Percentiles rank a stretch among this genome's conserved stretches.
Evolutionary conservation across 177 flowering plant genomes (phyloP).

Genomic region (Vitis hybrid): DNA sequence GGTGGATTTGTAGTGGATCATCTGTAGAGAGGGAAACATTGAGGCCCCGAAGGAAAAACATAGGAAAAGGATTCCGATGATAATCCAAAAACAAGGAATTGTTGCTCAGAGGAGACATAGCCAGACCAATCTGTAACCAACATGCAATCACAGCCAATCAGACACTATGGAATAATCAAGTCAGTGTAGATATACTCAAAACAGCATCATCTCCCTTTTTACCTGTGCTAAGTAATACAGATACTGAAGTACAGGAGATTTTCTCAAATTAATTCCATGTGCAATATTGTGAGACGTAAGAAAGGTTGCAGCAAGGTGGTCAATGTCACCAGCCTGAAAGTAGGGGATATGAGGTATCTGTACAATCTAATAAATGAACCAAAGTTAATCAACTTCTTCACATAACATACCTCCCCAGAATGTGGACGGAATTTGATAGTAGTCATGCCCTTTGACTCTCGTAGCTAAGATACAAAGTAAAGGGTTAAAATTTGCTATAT

Average conservation of each 20-base stretch:
- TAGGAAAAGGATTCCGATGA: constrained; percentile 90
- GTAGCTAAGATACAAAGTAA: constrained; percentile 57
- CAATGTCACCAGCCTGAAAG: constrained; percentile 93
- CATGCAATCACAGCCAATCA: constrained; percentile 13
- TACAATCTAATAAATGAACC: not conserved
- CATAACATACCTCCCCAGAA: constrained; percentile 78
- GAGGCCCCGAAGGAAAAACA: constrained; percentile 87
- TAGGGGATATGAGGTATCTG: constrained; percentile 8
- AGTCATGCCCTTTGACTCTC: constrained; percentile 96
- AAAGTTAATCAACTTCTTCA: constrained; percentile 2
- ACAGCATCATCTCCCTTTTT: constrained; percentile 1
- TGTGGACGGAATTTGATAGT: constrained; percentile 97
- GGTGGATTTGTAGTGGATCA: constrained; percentile 96
- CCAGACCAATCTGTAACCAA: constrained; percentile 81
- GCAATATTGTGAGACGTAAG: constrained; percentile 82
- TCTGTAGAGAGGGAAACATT: constrained; percentile 98
- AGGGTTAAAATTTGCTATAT: constrained; percentile 4
- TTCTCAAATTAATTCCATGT: constrained; percentile 87
- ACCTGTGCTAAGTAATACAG: constrained; percentile 94
- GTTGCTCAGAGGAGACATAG: constrained; percentile 99
- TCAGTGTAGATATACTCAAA: not conserved
- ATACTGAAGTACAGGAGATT: constrained; percentile 94
- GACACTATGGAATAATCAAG: not conserved
- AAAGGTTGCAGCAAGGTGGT: constrained; percentile 98
- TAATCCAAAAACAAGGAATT: constrained; percentile 92